Evolutionary conservation across 2,329 filamentous ascomycete species (phyloP), one percentile per base, ranked within the genome.

Genomic region (Neonectria faginata): DNA sequence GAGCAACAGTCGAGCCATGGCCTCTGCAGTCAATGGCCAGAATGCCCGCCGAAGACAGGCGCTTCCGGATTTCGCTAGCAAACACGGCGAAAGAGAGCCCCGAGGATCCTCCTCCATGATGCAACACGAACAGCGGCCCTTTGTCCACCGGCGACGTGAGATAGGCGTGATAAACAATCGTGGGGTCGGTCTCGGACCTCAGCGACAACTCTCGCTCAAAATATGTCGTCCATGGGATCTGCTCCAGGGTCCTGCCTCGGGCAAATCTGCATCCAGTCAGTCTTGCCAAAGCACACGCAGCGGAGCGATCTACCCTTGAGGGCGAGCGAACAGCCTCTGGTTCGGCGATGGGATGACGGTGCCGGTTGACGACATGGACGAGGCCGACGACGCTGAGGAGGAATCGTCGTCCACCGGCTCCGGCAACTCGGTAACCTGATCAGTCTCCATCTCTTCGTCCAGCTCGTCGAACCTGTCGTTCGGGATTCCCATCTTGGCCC

Each of bases 81-180:
- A 97, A 89, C 4, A 93, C 85, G 5, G 94, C 94, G 79, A 98
- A 99, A 2, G 94, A 97, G 63, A 98, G 86, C 7, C 92, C 97
- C 0, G 94, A 97, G 4, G 94, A 97, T 16, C 96, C 96, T 44
- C 93, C 96, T 42, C 96, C 96, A 80, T 99, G 96, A 76, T 99
- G 96, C 80, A 92, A 93, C 64, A 98, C 91, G 78, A 99, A 94
- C 5, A 99, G 83, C 0, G 95, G 94, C 0, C 91, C 92, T 66
- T 86, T 86, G 41, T 86, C 89, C 45, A 86, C 85, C 9, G 95
- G 94, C 1, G 94, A 93, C 20, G 89, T 97, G 47, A 98, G 84
- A 78, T 98, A 98, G 62, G 88, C 92, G 82, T 99, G 96, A 75
- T 94, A 91, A 56, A 84, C 87, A 45, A 93, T 86, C 22, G 81